A percentile compares a stretch with the other conserved stretches of the same genome.
Evolutionary conservation across 768 basidiomycete species (phyloP).

Genomic region (Butyriboletus loyo): DNA sequence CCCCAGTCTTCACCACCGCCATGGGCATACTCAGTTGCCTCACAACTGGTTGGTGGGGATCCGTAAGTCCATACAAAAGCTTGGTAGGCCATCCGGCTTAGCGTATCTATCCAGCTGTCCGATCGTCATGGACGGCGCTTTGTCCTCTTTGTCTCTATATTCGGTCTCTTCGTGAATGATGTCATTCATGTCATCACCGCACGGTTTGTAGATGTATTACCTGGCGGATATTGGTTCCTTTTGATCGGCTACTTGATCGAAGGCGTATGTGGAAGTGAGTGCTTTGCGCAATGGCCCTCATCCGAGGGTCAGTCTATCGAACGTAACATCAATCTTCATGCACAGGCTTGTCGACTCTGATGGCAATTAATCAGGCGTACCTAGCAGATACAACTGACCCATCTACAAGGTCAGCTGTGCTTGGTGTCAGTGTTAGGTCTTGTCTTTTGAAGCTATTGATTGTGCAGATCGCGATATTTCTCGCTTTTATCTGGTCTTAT

Average conservation of each 20-base stretch:
- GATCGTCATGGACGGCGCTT: conserved; percentile 72
- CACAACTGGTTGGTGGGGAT: conserved; percentile 85
- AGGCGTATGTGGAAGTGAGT: conserved; percentile 69
- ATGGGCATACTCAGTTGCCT: conserved; percentile 75
- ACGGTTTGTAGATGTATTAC: conserved; percentile 54
- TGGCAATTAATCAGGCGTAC: conserved; percentile 61
- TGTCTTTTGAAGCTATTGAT: conserved; percentile 1
- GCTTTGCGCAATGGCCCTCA: neutral
- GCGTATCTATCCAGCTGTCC: conserved; percentile 48
- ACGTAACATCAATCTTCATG: neutral
- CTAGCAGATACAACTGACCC: conserved; percentile 64
- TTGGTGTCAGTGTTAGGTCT: neutral
- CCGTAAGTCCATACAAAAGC: conserved; percentile 44
- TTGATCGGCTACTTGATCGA: conserved; percentile 63
- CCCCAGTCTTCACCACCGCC: conserved; percentile 55
- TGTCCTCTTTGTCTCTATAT: conserved; percentile 57
- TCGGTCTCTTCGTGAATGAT: conserved; percentile 63
- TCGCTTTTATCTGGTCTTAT: conserved; percentile 65
- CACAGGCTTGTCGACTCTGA: conserved; percentile 48
- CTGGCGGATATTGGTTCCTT: conserved; percentile 82
- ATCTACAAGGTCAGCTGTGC: conserved; percentile 43
- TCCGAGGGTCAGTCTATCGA: neutral
- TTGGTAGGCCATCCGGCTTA: neutral
- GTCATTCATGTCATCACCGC: conserved; percentile 65
- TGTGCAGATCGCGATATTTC: conserved; percentile 56